Base-by-base conservation (phyloP, 192 early-diverging fungal species). In the Gryganskiella cystojenkinii region DNA sequence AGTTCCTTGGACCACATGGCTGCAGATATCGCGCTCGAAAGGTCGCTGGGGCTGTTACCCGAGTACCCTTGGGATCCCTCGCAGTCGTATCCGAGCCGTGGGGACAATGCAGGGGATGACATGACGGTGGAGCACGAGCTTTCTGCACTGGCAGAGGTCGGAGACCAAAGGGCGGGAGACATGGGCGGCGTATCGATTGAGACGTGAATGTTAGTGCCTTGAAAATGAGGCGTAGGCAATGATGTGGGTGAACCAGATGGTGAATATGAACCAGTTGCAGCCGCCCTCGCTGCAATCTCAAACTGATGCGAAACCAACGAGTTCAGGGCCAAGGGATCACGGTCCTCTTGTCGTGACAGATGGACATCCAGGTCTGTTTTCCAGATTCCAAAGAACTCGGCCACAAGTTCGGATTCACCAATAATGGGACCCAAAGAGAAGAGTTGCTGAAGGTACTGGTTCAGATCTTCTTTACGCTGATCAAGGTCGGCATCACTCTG, bases 331-430 rank as follows among this genome's bases (percentile, higher is more conserved):
- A 59, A 14, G 14, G 66, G 47, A n/a, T 59, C 56, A 14, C 37
- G 46, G n/a, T 68, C 49, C 0, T 5, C 35, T 13, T 59, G 66
- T 19, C 46, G 56, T 13, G 13, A 13, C 2, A 70, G 51, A 51
- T 34, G 58, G 49, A 50, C 28, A 27, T 70, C 50, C 34, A 70
- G 40, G 35, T 70, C 67, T 24, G 58, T 70, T 11, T 70, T 70
- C 67, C 67, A 70, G 30, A 61, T 61, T 1, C 58, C 58, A 54
- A 70, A 70, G 58, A 70, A 70, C 51, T 70, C 67, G 17, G 67
- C 49, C 19, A 37, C 67, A 47, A 70, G 67, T 14, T 42, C 40
- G 13, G 56, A 70, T 19, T 46, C 58, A 2, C 34, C 34, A 8
- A 61, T 20, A 5, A 46, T 33, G 3, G 46, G 28, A 6, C 20